Base-by-base conservation (phyloP, 2,329 filamentous ascomycete species). In the Bipolaris cookei region DNA sequence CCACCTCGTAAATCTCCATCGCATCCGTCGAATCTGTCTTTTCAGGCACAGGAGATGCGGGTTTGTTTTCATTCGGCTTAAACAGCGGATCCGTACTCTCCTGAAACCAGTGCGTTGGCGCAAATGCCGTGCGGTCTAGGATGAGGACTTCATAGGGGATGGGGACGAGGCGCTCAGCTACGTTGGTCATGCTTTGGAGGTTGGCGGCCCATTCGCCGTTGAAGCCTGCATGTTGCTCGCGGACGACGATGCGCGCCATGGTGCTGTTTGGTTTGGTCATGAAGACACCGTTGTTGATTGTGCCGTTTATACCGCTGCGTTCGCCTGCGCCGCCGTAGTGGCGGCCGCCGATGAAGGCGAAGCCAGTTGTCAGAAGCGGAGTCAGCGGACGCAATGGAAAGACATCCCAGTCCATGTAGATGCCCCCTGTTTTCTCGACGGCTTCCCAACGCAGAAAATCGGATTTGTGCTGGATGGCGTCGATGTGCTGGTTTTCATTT, bases 251-350 rank as follows among this genome's bases (percentile, higher is more conserved):
- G n/a, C 46, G 49, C 13, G 62, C 52, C 58, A 68, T 63, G n/a
- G 56, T 54, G 54, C 61, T 64, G 43, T 63, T 58, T 1, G 54
- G 47, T 8, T 51, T 53, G 11, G 62, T 59, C 54, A 68, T 34
- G 32, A 65, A 64, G 14, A 56, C 62, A 6, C 63, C 62, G 32
- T 67, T 64, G 59, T 68, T 68, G 44, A 65, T 61, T 1, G 57
- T 64, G 3, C 59, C 58, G 38, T 65, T 65, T 16, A 62, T 50
- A 11, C 48, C 28, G 4, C 59, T 50, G 16, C 44, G 56, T 35
- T 76, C 76, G 66, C 72, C 66, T 64, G 69, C 68, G 16, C 56
- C 56, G 34, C 55, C 37, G 46, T 60, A 61, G 16, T 67, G 64
- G 2, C 64, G 62, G 20, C 64, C 64, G 3, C 38, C 62, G 11